Conservation (phyloP, 805 yeast species). For the Zygosaccharomyces bailii region DNA sequence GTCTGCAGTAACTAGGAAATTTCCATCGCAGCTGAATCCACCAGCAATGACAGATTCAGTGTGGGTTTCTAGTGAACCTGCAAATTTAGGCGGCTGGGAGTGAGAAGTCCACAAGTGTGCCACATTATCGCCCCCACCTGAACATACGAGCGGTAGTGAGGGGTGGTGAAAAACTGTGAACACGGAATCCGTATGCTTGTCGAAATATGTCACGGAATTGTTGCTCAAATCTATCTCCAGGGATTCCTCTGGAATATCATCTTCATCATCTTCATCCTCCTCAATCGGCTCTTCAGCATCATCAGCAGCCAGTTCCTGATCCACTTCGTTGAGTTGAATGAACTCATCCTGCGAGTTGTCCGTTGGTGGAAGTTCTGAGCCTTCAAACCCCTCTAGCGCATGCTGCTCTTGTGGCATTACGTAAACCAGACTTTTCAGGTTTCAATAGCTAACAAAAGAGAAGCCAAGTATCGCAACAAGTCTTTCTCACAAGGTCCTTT, state of each 20-base stretch:
- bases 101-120: constrained; percentile 93
- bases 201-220: constrained; percentile 87
- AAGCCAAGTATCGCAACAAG: neutral
- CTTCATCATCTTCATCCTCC: constrained; percentile 39
- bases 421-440: neutral
- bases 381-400: neutral
- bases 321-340: constrained; percentile 44
- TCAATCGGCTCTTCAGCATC: constrained; percentile 35
- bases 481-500: neutral
- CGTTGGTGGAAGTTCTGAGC: constrained; percentile 1
- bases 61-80: constrained; percentile 73
- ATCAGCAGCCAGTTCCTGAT: constrained; percentile 38
- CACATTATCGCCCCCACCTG: constrained; percentile 93
- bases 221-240: constrained; percentile 84
- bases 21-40: constrained; percentile 80
- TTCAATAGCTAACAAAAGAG: constrained; percentile 2
- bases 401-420: constrained; percentile 6
- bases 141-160: constrained; percentile 73
- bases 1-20: constrained; percentile 81
- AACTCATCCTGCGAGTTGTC: constrained; percentile 35
- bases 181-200: constrained; percentile 82
- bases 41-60: constrained; percentile 85
- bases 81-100: constrained; percentile 75
- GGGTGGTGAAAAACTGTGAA: constrained; percentile 85
- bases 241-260: constrained; percentile 42